Evolutionary conservation across 2,329 filamentous ascomycete species (phyloP).

Genomic region (Cordyceps javanica): DNA sequence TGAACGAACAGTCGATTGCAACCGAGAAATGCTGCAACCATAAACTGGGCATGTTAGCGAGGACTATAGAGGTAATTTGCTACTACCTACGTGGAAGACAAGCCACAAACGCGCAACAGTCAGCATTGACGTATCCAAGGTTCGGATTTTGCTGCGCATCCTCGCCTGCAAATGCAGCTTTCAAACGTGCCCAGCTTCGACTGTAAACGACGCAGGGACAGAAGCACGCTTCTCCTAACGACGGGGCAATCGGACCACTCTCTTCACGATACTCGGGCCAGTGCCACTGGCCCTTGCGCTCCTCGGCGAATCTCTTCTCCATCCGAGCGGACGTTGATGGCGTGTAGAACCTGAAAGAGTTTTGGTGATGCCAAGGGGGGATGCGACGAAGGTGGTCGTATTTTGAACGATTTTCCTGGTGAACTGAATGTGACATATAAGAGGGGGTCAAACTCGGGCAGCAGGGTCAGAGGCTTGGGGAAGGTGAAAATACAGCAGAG

Average conservation of each 20-base stretch:
- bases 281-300: slow-evolving; percentile 9
- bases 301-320: slow-evolving; percentile 8
- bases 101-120: slow-evolving; percentile 20
- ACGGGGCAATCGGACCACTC: neutral
- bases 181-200: slow-evolving; percentile 21
- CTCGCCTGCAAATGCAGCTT: slow-evolving; percentile 17
- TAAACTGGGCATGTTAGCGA: slow-evolving; percentile 23
- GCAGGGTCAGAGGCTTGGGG: neutral
- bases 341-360: slow-evolving; percentile 12
- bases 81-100: slow-evolving; percentile 24
- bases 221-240: slow-evolving; percentile 14
- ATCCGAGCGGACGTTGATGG: slow-evolving; percentile 13
- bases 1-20: slow-evolving; percentile 26
- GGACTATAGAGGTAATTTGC: neutral
- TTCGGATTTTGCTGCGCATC: slow-evolving; percentile 16
- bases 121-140: slow-evolving; percentile 16
- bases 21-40: slow-evolving; percentile 21
- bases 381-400: slow-evolving; percentile 14
- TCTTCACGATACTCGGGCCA: neutral
- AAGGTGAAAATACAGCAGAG: neutral
- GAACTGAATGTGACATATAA: slow-evolving; percentile 11
- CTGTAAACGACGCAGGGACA: slow-evolving; percentile 25
- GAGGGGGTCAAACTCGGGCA: neutral
- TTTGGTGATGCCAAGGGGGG: slow-evolving; percentile 15
- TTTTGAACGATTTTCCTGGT: slow-evolving; percentile 16